phyloP scores from a whole-genome alignment of 176 grass and related monocot species.

The Pontederia paniculata region DNA sequence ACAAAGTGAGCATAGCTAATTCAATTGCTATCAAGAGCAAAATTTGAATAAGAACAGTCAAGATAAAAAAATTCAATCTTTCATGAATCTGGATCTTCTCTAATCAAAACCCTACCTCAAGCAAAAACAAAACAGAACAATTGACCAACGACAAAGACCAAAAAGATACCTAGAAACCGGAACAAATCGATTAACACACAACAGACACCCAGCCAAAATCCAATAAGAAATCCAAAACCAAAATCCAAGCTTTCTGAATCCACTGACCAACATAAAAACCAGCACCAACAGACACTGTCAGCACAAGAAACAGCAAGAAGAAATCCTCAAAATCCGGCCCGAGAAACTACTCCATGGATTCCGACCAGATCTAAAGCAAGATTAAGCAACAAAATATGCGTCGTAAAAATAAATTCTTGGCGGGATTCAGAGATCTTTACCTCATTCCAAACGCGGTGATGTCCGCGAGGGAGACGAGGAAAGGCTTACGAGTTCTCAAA shows the following conservation, averaged over 20 bases:
- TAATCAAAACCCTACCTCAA: background rate
- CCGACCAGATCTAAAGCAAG: background rate
- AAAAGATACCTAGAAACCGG: background rate
- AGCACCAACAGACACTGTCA: background rate
- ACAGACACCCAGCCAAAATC: no score
- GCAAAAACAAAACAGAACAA: background rate
- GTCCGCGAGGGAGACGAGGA: no score
- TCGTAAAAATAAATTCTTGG: background rate
- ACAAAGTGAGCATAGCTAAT: no score
- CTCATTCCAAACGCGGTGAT: no score
- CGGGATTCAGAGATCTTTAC: background rate
- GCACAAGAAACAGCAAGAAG: background rate
- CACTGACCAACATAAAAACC: background rate
- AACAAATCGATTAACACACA: background rate
- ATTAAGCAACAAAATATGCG: background rate
- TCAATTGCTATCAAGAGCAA: no score
- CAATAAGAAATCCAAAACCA: no score
- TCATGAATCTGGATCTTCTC: background rate
- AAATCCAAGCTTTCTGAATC: background rate
- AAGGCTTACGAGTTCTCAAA: no score
- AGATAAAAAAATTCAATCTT: background rate
- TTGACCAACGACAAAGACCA: background rate
- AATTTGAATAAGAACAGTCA: no score
- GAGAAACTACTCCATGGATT: background rate
- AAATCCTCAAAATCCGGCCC: background rate